Evolutionary conservation across 495 filamentous ascomycete species (phyloP), one percentile per base, ranked within the genome.

Genomic region (Hyaloscypha variabilis): DNA sequence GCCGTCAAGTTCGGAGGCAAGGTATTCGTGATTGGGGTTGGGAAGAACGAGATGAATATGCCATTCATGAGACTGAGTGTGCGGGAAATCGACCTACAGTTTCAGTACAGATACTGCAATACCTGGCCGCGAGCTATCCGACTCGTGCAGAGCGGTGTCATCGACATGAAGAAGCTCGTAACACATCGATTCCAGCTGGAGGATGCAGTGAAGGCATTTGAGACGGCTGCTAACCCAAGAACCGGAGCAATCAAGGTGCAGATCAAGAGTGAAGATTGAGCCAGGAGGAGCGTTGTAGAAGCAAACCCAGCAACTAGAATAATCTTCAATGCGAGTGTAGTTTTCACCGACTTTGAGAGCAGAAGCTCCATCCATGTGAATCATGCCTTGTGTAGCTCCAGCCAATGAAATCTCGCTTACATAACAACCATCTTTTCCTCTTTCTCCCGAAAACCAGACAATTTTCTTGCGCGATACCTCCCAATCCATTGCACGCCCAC

Each of bases 161-260:
- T 97, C 71, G 86, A 96, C 70, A 78, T 97, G 73, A 81, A 82
- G 72, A 88, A 84, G 77, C 81, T 98, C 55, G 91, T 96, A 25
- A 97, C 94, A 60, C 94, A 97, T 80, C 85, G 92, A 31, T 97
- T 90, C 77, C 72, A 82, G 39, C 77, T 97, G 13, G 94, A 97
- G 80, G 88, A 98, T 67, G 93, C 94, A 3, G 74, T 94, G 29
- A 85, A 93, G 78, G 94, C 94, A 26, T 98, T 98, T 76, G 85
- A 91, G 77, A 94, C 89, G 17, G 92, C 92, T 24, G 84, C 89
- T 2, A 87, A 97, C 77, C 88, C 91, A n/a, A 92, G 87, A 79
- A 96, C 88, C 42, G 94, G 94, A 3, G 93, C 94, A 17, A 97
- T 98, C 74, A 98, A 98, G 81, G 93, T 97, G 69, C 88, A 92